phyloP scores from a whole-genome alignment of 306 rosid species.

The Hippophae rhamnoides region DNA sequence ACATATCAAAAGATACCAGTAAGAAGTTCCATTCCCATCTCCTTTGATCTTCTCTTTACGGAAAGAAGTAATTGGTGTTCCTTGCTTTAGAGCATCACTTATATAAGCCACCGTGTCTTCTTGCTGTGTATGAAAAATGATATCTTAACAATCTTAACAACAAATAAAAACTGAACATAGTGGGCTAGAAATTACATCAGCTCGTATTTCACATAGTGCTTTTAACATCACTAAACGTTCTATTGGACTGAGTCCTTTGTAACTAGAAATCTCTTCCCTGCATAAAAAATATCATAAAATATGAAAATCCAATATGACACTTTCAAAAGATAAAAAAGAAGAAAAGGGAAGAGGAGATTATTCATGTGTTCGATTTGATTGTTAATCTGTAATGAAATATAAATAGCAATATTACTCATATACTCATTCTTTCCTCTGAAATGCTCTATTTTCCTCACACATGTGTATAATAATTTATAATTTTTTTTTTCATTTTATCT shows the following conservation, averaged over 20 bases:
- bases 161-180: slow-evolving; percentile 4
- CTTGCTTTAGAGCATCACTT: slow-evolving; percentile 65
- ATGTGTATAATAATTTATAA: no score
- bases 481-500: no score
- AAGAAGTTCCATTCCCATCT: slow-evolving; percentile 48
- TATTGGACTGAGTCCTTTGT: slow-evolving; percentile 59
- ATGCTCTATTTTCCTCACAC: no score
- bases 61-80: slow-evolving; percentile 49
- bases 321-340: not conserved
- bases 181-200: slow-evolving; percentile 39
- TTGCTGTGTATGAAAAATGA: slow-evolving; percentile 50
- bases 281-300: slow-evolving; percentile 17
- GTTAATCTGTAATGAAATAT: no score
- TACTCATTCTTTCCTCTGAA: no score
- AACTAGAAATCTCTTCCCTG: slow-evolving; percentile 73
- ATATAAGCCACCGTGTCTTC: slow-evolving; percentile 57
- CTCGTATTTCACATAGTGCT: slow-evolving; percentile 90
- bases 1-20: slow-evolving; percentile 44
- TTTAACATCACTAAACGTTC: slow-evolving; percentile 60
- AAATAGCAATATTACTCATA: no score
- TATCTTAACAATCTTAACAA: not conserved
- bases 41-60: slow-evolving; percentile 60
- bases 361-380: no score
- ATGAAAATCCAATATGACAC: no score
- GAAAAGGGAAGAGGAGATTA: no score